phyloP scores from a whole-genome alignment of 495 filamentous ascomycete species.

The Podospora pseudopauciseta region DNA sequence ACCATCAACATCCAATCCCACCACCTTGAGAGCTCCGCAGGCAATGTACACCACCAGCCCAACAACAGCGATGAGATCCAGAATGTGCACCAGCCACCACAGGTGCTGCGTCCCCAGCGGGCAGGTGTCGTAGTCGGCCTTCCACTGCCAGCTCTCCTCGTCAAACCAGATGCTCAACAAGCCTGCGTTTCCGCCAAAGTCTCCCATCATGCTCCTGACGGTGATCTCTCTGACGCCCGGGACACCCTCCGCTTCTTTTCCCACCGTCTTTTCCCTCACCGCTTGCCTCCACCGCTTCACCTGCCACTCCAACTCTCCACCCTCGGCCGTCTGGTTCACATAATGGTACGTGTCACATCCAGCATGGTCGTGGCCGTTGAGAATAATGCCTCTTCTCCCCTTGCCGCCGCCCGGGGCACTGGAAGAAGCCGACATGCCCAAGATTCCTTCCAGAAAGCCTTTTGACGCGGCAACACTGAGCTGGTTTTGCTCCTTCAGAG shows the following conservation, averaged over 20 bases:
- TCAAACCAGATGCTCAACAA: conserved; percentile 90
- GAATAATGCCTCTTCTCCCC: conserved; percentile 63
- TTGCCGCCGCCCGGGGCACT: conserved; percentile 51
- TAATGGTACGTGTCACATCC: conserved; percentile 88
- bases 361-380: conserved; percentile 92
- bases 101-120: conserved; percentile 79
- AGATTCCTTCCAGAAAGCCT: conserved; percentile 72
- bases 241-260: conserved; percentile 26
- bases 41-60: conserved; percentile 30
- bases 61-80: conserved; percentile 57
- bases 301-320: conserved; percentile 40
- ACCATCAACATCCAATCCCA: conserved; percentile 26
- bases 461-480: conserved; percentile 63
- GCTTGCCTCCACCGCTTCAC: conserved; percentile 43
- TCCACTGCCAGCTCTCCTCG: conserved; percentile 64
- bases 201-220: conserved; percentile 98
- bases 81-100: conserved; percentile 86
- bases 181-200: conserved; percentile 83
- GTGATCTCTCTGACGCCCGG: conserved; percentile 82
- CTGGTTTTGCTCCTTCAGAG: conserved; percentile 89
- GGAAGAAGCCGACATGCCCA: conserved; percentile 64
- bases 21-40: conserved; percentile 19
- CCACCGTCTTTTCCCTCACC: conserved; percentile 27
- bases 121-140: conserved; percentile 73
- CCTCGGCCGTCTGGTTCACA: conserved; percentile 48